A percentile compares a stretch with the other conserved stretches of the same genome.
These are phyloP conservation scores for Phyllosticta citriasiana DNA, from an alignment of 2,329 filamentous ascomycete species.

Conservation along the genomic window DNA sequence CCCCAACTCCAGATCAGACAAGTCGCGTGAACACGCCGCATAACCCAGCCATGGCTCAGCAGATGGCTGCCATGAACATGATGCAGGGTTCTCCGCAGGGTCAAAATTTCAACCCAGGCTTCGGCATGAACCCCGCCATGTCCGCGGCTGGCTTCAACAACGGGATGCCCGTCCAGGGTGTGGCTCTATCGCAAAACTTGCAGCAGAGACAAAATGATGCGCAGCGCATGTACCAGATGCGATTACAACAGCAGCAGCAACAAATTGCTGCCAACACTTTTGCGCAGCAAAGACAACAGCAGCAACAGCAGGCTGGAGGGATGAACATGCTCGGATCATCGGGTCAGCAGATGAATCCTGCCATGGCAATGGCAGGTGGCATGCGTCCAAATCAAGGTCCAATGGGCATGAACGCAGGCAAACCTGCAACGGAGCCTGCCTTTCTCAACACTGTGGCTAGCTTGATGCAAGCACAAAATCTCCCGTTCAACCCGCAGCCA, in stretches of 20 bases:
- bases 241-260: conserved; percentile 64
- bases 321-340: conserved; percentile 23
- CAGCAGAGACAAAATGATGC: conserved; percentile 47
- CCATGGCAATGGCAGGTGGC: conserved; percentile 10
- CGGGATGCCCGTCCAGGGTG: conserved; percentile 37
- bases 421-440: conserved; percentile 7
- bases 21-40: conserved; percentile 58
- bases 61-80: conserved; percentile 27
- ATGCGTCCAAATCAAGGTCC: conserved; percentile 11
- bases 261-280: conserved; percentile 39
- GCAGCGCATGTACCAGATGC: conserved; percentile 77
- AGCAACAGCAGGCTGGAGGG: conserved; percentile 28
- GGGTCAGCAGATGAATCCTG: conserved; percentile 19
- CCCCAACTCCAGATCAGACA: conserved; percentile 56
- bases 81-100: conserved; percentile 23
- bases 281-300: conserved; percentile 23
- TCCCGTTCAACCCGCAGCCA: conserved; percentile 66
- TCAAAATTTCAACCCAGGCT: conserved; percentile 31
- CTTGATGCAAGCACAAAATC: conserved; percentile 67
- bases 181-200: conserved; percentile 42
- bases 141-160: conserved; percentile 24
- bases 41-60: conserved; percentile 40
- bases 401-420: conserved; percentile 4
- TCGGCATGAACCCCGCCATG: conserved; percentile 20
- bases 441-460: conserved; percentile 60